Percentiles rank a stretch among this genome's conserved stretches.
These are phyloP conservation scores for Fusarium keratoplasticum DNA, from an alignment of 2,329 filamentous ascomycete genomes.

Conservation along the genomic window DNA sequence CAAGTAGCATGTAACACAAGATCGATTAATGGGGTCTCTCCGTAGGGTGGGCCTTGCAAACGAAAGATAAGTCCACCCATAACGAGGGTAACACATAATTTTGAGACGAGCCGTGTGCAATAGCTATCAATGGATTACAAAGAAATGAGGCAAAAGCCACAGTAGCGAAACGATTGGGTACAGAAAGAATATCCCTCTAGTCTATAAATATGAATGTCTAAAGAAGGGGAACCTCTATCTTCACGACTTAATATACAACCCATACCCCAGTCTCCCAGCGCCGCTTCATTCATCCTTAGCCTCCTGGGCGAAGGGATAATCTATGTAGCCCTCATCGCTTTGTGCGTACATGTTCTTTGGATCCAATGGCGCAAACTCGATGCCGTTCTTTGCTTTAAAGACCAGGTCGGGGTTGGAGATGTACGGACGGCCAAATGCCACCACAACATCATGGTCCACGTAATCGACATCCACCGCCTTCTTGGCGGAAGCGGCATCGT, in stretches of 20 bases:
- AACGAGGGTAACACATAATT: background rate
- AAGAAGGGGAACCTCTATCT: background rate
- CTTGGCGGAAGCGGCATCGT: constrained; percentile 41
- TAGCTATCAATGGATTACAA: too few species aligned
- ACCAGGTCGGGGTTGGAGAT: constrained; percentile 42
- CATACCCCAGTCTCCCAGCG: background rate
- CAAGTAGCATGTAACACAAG: too few species aligned
- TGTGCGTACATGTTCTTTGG: background rate
- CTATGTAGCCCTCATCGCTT: background rate
- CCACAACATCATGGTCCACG: constrained; percentile 43
- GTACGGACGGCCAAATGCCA: constrained; percentile 48
- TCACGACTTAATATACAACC: background rate
- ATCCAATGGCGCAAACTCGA: constrained; percentile 2
- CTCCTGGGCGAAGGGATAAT: background rate
- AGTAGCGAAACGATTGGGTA: too few species aligned
- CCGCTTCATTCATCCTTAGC: background rate
- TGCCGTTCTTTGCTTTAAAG: constrained; percentile 32
- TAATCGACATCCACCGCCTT: constrained; percentile 44
- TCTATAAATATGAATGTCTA: background rate
- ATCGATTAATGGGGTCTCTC: background rate
- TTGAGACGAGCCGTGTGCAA: background rate
- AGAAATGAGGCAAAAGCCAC: too few species aligned
- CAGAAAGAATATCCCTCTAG: background rate
- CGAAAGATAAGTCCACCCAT: background rate
- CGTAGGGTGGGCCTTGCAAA: too few species aligned